Percentiles rank a stretch among this genome's conserved stretches.
phyloP scores from a whole-genome alignment of 495 filamentous ascomycete genomes.

The Penicillium herquei region DNA sequence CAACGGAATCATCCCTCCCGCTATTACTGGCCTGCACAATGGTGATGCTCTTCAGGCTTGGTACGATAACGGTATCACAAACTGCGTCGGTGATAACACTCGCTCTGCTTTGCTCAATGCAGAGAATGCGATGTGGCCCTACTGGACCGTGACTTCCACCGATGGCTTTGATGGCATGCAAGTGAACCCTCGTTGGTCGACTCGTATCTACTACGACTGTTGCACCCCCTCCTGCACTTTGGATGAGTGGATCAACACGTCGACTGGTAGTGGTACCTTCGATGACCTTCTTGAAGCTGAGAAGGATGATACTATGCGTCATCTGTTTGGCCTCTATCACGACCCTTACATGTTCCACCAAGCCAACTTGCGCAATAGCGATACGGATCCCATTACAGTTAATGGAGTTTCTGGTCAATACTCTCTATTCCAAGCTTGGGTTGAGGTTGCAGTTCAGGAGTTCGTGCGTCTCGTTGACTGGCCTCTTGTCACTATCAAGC shows the following conservation, averaged over 20 bases:
- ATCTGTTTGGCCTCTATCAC: slow-evolving; percentile 54
- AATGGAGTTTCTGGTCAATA: slow-evolving; percentile 48
- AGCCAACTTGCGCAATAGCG: slow-evolving; percentile 56
- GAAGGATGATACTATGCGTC: slow-evolving; percentile 50
- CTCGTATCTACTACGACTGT: slow-evolving; percentile 67
- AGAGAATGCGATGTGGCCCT: slow-evolving; percentile 53
- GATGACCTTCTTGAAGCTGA: slow-evolving; percentile 48
- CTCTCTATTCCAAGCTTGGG: slow-evolving; percentile 61
- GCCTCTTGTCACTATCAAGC: slow-evolving; percentile 47
- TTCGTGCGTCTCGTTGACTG: slow-evolving; percentile 57
- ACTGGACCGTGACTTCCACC: slow-evolving; percentile 46
- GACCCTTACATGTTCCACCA: slow-evolving; percentile 54
- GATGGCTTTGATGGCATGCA: slow-evolving; percentile 58
- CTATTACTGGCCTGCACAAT: slow-evolving; percentile 65
- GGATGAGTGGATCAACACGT: slow-evolving; percentile 61
- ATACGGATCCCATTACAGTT: slow-evolving; percentile 45
- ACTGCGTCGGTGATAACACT: slow-evolving; percentile 55
- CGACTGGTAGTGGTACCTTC: slow-evolving; percentile 50
- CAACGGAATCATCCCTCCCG: slow-evolving; percentile 60
- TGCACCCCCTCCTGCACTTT: slow-evolving; percentile 53
- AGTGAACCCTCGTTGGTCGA: slow-evolving; percentile 61
- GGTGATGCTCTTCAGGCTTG: slow-evolving; percentile 60
- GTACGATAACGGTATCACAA: slow-evolving; percentile 55
- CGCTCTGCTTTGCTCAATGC: slow-evolving; percentile 49
- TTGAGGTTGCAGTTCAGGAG: slow-evolving; percentile 57